phyloP scores from a whole-genome alignment of 2,329 filamentous ascomycete species.

The Dothideomycetes sp. region DNA sequence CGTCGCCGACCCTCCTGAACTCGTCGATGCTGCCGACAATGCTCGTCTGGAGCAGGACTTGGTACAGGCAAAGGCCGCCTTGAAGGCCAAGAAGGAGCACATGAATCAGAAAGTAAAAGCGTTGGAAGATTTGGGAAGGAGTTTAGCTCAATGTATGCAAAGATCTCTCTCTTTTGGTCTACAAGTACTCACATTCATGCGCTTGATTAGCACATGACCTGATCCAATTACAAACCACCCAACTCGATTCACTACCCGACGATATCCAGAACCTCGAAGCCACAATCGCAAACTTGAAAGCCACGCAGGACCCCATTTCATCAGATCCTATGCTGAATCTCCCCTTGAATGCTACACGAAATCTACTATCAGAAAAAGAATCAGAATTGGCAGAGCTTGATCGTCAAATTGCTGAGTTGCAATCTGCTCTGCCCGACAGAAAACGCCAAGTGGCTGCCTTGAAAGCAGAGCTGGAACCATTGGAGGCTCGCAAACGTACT shows the following conservation, averaged over 20 bases:
- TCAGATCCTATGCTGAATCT: slow-evolving; percentile 34
- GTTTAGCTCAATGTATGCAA: slow-evolving; percentile 3
- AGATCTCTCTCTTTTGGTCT: neutral
- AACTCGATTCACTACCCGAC: slow-evolving; percentile 42
- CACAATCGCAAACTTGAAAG: slow-evolving; percentile 39
- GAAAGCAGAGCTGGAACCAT: slow-evolving; percentile 55
- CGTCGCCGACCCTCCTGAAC: slow-evolving; percentile 77
- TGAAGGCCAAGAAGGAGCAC: slow-evolving; percentile 72
- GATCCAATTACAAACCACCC: slow-evolving; percentile 43
- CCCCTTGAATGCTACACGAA: slow-evolving; percentile 35
- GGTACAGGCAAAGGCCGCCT: slow-evolving; percentile 58
- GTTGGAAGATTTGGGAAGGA: slow-evolving; percentile 8
- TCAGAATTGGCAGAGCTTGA: slow-evolving; percentile 34
- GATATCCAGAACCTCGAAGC: slow-evolving; percentile 45
- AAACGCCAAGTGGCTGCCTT: slow-evolving; percentile 58
- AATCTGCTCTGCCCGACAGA: slow-evolving; percentile 55
- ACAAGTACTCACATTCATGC: neutral
- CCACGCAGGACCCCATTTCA: slow-evolving; percentile 27
- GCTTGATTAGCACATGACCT: slow-evolving; percentile 41
- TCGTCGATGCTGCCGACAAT: slow-evolving; percentile 78
- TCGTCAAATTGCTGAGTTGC: slow-evolving; percentile 40
- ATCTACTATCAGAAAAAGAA: slow-evolving; percentile 32
- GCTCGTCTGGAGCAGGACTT: slow-evolving; percentile 64
- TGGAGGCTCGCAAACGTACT: slow-evolving; percentile 58
- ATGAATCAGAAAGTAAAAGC: slow-evolving; percentile 31